Evolutionary conservation across 1,139 yeast species (phyloP), one percentile per base, ranked within the genome.

Genomic region (Debaryomyces sp.): DNA sequence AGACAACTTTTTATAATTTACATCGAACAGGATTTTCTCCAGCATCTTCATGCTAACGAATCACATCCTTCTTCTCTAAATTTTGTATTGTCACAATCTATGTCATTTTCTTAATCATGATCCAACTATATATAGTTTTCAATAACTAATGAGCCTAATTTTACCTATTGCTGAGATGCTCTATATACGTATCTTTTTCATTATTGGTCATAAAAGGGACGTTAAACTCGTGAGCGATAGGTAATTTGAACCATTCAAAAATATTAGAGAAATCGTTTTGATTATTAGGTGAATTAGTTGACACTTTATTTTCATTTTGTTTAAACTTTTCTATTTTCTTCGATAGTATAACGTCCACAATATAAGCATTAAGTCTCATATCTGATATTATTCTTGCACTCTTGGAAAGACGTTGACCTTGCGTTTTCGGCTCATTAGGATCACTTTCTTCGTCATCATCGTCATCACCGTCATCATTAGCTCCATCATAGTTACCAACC

Each of bases 331-430:
- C 38, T 9, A 21, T 35, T 22, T 35, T 35, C 12, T 35, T 35
- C 5, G 38, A 35, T 18, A 35, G 26, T 10, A 35, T 35, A 35
- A 35, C 26, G 13, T 35, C 38, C 22, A 35, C 24, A 4, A 39
- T 26, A 13, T 46, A 43, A 5, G 48, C 24, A 33, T 41, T 45
- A 5, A 45, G 36, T 29, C 48, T 45, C 48, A 45, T 45, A 29
- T 45, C 48, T n/a, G 48, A 42, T 30, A 42, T 42, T 10, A 42
- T 42, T 10, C 23, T 18, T 22, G 44, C 29, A 13, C 38, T 33
- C 30, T 42, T 42, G 22, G 38, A 33, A 22, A 30, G 39, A 13
- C n/a, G 24, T 9, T 42, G 37, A 15, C 29, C 38, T 7, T 34
- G 21, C 6, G 38, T 8, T 35, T 32, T 32, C 35, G 5, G 26